Evolutionary conservation across 225 moss, liverwort and hornwort genomes (phyloP).

Genomic region (Bryoerythrophyllum caledonicum): DNA sequence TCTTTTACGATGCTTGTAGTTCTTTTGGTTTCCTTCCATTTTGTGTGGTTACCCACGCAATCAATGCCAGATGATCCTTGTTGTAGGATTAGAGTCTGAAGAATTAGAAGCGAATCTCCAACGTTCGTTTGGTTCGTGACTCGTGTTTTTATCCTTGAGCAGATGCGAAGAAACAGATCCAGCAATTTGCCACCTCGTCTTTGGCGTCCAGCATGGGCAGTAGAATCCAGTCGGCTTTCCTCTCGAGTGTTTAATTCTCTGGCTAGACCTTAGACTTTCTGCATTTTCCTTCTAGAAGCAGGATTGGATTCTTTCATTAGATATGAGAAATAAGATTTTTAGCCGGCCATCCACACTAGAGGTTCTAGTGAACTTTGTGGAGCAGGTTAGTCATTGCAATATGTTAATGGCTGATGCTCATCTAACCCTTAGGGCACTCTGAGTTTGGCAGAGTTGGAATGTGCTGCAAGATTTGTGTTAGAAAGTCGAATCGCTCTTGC

Average conservation of each 20-base stretch:
- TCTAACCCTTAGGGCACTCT: background rate
- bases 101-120: background rate
- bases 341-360: constrained; percentile 21
- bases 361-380: constrained; percentile 19
- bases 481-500: background rate
- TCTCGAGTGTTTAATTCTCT: constrained; percentile 47
- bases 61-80: background rate
- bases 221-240: constrained; percentile 57
- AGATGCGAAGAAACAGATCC: constrained; percentile 73
- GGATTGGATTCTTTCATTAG: constrained; percentile 22
- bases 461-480: constrained; percentile 9
- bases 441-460: constrained; percentile 12
- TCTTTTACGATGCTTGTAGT: constrained; percentile 10
- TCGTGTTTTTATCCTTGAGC: constrained; percentile 22
- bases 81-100: background rate
- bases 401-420: constrained; percentile 3
- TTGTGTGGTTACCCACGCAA: background rate
- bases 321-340: constrained; percentile 15
- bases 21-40: background rate
- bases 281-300: constrained; percentile 23
- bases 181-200: constrained; percentile 55
- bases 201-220: constrained; percentile 54
- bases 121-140: background rate
- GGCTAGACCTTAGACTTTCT: constrained; percentile 20
- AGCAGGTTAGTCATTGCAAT: constrained; percentile 24